Evolutionary conservation across 805 yeast genomes (phyloP).

Genomic region (Kockiozyma suomiensis): DNA sequence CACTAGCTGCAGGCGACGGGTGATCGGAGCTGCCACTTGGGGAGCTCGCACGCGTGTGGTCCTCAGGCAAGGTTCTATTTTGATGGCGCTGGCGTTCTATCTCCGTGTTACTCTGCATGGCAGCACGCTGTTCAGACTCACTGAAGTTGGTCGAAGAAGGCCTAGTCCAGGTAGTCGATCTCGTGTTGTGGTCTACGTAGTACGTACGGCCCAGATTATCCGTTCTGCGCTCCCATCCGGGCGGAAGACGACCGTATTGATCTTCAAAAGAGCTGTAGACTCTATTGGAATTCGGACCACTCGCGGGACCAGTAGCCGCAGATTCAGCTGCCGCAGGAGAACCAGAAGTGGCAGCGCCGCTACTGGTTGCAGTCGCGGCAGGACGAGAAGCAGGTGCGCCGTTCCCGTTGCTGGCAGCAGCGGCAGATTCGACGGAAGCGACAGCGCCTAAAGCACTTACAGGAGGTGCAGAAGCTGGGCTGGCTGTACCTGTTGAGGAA

Average conservation of each 20-base stretch:
- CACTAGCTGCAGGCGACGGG: conserved; percentile 19
- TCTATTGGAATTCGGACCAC: conserved; percentile 44
- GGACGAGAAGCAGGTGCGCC: conserved; percentile 22
- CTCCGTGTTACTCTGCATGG: conserved; percentile 64
- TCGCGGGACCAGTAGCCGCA: conserved; percentile 19
- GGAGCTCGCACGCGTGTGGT: conserved; percentile 43
- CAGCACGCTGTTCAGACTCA: conserved; percentile 64
- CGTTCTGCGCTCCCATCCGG: conserved; percentile 99
- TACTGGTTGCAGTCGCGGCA: conserved; percentile 37
- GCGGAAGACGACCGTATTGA: conserved; percentile 92
- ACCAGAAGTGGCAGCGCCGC: conserved; percentile 29
- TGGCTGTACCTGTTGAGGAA: neutral
- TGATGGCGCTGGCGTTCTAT: conserved; percentile 89
- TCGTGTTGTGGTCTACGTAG: conserved; percentile 95
- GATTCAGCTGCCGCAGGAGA: conserved; percentile 34
- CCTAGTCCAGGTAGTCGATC: conserved; percentile 99
- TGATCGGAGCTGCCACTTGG: conserved; percentile 15
- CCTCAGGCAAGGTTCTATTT: conserved; percentile 84
- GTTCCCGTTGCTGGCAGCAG: conserved; percentile 27
- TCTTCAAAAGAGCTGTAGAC: conserved; percentile 95
- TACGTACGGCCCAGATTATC: conserved; percentile 97
- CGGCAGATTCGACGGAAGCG: conserved; percentile 33
- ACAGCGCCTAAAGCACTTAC: conserved; percentile 24
- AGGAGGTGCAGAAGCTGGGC: neutral
- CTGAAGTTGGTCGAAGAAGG: conserved; percentile 83